These are phyloP conservation scores for Acanthamoeba sp. DNA, from an alignment of 208 protist genomes.

Conservation along the genomic window DNA sequence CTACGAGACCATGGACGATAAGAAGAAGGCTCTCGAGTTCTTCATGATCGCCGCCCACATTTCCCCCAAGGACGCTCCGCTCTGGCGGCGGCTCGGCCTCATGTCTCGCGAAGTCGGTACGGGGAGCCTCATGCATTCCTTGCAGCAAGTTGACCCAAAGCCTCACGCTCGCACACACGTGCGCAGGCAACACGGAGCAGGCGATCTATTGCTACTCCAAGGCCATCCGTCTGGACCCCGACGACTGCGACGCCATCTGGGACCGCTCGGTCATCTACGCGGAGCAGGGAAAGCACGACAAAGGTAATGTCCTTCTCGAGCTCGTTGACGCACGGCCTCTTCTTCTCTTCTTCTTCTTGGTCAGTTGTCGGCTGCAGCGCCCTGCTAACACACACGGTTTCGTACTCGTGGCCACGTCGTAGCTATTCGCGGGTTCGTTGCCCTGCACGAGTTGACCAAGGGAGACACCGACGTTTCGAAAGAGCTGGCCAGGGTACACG, in stretches of 20 bases:
- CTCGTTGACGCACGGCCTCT: not conserved
- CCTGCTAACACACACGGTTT: not conserved
- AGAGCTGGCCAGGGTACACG: conserved; percentile 59
- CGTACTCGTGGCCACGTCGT: not conserved
- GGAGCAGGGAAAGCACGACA: conserved; percentile 15
- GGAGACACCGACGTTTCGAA: conserved; percentile 62
- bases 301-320: not conserved
- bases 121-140: too few species aligned
- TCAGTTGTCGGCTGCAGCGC: too few species aligned
- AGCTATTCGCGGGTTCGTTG: conserved; percentile 47
- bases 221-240: conserved; percentile 57
- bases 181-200: conserved; percentile 54
- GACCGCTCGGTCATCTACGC: conserved; percentile 75
- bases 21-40: conserved; percentile 80
- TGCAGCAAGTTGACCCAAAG: too few species aligned
- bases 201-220: conserved; percentile 78
- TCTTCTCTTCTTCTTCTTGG: not conserved
- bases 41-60: conserved; percentile 82
- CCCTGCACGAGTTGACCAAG: conserved; percentile 44
- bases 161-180: not conserved
- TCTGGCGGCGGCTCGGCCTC: conserved; percentile 74
- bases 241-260: conserved; percentile 68
- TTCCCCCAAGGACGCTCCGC: conserved; percentile 58
- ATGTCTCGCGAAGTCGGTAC: conserved; percentile 70
- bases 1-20: conserved; percentile 79